Evolutionary conservation across 768 basidiomycete genomes (phyloP), one percentile per base, ranked within the genome.

Genomic region (Trametes villosa): DNA sequence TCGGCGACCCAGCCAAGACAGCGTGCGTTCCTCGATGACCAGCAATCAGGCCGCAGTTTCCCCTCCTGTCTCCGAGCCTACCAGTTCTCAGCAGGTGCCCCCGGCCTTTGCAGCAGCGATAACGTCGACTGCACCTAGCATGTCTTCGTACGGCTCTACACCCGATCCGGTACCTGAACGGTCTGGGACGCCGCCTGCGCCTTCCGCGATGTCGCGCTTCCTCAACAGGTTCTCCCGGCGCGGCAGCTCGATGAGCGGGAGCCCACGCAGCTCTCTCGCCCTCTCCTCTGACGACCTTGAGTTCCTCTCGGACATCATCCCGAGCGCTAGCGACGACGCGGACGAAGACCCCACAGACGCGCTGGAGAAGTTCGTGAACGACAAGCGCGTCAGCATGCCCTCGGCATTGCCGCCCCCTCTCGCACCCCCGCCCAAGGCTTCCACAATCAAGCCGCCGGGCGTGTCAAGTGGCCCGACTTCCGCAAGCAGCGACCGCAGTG

Each of bases 171-270:
- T 65, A 11, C 33, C 63, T 2, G 65, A 71, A 33, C 65, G 59
- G 4, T 50, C 65, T 1, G 60, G 59, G 12, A 52, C 50, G 4
- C 58, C 70, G 29, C 47, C 66, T 12, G 62, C 65, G 3, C 77
- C 77, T 5, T 92, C 94, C 0, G 91, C 85, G 9, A 90, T 95
- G 31, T 92, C 92, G 12, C 85, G 94, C 5, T 95, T 96, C 71
- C 78, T 94, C 48, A 85, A 82, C 50, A 84, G 91, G 48, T 91
- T 96, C 72, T 86, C 75, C 27, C 70, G 74, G 8, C 83, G 86
- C 9, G 82, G 85, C 22, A 73, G 74, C 27, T 78, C 75, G 47
- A 65, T 77, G 20, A 61, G 74, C 4, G 58, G 76, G 48, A 80
- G 65, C 53, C 74, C 76, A 31, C 78, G 78, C 47, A 81, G 79